A percentile compares a stretch with the other conserved stretches of the same genome.
Conservation (phyloP, 2,329 filamentous ascomycete genomes). For the Apiospora phragmitis region DNA sequence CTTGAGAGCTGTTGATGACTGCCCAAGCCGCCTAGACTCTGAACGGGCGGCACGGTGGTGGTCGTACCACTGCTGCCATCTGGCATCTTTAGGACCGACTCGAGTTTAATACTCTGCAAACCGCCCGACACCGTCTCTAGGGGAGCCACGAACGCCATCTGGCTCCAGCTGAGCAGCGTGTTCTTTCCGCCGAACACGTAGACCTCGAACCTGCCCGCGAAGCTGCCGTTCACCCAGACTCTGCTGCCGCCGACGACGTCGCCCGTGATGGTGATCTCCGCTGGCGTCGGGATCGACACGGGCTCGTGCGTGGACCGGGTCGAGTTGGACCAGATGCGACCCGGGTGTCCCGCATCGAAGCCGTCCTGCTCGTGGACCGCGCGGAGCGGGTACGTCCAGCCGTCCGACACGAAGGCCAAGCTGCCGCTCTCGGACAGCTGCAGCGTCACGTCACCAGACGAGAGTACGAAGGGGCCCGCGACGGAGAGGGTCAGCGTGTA, state of each 20-base stretch:
- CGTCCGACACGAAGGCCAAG: constrained; percentile 44
- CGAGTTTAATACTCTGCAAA: constrained; percentile 8
- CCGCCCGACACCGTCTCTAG: constrained; percentile 31
- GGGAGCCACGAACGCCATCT: constrained; percentile 57
- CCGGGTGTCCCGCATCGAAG: constrained; percentile 46
- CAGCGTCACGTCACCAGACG: constrained; percentile 43
- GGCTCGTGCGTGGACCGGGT: constrained; percentile 45
- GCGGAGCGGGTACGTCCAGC: constrained; percentile 49
- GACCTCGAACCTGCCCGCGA: constrained; percentile 53
- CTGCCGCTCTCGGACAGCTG: constrained; percentile 33
- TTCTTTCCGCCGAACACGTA: constrained; percentile 55
- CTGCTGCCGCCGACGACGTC: constrained; percentile 47
- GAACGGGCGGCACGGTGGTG: neutral
- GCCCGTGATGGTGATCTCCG: constrained; percentile 42
- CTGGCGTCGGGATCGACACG: constrained; percentile 35
- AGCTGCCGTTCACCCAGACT: constrained; percentile 47
- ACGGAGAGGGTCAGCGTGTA: constrained; percentile 41
- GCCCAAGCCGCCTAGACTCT: neutral
- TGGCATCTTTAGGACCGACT: neutral
- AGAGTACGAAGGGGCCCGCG: constrained; percentile 44
- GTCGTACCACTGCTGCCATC: neutral
- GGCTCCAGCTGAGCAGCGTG: constrained; percentile 52
- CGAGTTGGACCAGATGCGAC: constrained; percentile 52
- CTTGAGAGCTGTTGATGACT: neutral
- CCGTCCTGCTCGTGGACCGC: constrained; percentile 42